Evolutionary conservation across 2,329 filamentous ascomycete species (phyloP).

Genomic region (Volutella citrinella): DNA sequence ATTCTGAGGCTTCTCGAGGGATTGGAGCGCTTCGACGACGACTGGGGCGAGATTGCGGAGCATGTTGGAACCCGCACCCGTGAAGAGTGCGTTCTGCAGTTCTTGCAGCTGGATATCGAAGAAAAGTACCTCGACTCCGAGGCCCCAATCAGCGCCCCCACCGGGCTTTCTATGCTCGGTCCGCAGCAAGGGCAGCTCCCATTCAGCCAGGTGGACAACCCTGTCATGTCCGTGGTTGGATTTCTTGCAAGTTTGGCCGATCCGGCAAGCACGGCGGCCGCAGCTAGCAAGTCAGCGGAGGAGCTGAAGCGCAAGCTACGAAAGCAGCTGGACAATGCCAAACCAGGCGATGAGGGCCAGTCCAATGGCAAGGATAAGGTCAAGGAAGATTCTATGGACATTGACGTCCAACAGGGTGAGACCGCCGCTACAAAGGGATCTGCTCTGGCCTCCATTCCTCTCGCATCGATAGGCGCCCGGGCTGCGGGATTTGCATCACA

Average conservation of each 20-base stretch:
- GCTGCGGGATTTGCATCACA: constrained; percentile 87
- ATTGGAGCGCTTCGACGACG: constrained; percentile 88
- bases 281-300: constrained; percentile 82
- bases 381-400: constrained; percentile 61
- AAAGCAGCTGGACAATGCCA: constrained; percentile 66
- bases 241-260: constrained; percentile 92
- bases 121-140: constrained; percentile 93
- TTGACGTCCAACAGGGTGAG: constrained; percentile 55
- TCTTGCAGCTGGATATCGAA: constrained; percentile 93
- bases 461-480: constrained; percentile 83
- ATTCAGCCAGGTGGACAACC: constrained; percentile 90
- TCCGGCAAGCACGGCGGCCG: constrained; percentile 84
- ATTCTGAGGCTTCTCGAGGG: constrained; percentile 85
- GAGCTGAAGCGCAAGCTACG: constrained; percentile 80
- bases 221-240: constrained; percentile 91
- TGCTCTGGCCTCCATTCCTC: constrained; percentile 70
- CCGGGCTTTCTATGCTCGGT: constrained; percentile 64
- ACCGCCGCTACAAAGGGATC: constrained; percentile 47
- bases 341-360: constrained; percentile 37
- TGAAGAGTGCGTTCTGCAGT: constrained; percentile 96
- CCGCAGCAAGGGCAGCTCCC: constrained; percentile 77
- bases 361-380: constrained; percentile 60
- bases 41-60: constrained; percentile 91
- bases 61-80: constrained; percentile 88
- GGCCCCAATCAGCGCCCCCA: constrained; percentile 46